These are phyloP conservation scores for Arthrobotrys iridis DNA, from an alignment of 2,329 filamentous ascomycete genomes.

Conservation along the genomic window DNA sequence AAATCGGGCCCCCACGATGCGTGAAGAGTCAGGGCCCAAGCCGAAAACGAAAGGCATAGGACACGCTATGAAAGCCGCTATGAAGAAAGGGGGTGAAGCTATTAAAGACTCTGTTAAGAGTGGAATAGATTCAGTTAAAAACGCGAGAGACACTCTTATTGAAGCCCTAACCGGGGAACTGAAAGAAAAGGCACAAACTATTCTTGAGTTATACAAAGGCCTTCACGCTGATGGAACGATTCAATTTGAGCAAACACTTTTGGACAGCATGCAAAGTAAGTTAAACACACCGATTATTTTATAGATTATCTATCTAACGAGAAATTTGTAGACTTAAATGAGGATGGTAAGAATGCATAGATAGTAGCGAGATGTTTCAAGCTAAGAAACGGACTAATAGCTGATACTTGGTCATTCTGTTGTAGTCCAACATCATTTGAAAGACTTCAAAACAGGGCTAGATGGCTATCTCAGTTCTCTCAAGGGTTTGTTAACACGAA, in stretches of 20 bases:
- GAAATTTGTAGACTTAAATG: neutral
- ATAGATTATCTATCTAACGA: neutral
- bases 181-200: neutral
- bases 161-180: conserved; percentile 14
- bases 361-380: neutral
- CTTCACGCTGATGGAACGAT: neutral
- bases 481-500: neutral
- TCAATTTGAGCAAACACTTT: neutral
- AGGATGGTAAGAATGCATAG: neutral
- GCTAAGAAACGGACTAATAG: neutral
- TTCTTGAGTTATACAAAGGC: neutral
- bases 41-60: neutral
- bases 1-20: neutral
- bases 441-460: neutral
- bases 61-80: neutral
- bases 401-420: neutral
- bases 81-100: neutral
- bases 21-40: neutral
- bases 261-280: neutral
- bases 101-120: neutral
- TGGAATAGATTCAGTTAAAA: neutral
- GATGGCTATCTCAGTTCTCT: neutral
- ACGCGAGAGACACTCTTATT: conserved; percentile 1
- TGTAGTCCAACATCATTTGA: neutral
- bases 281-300: neutral